Base-by-base conservation (phyloP, 768 basidiomycete genomes). In the Lactarius evosmus region DNA sequence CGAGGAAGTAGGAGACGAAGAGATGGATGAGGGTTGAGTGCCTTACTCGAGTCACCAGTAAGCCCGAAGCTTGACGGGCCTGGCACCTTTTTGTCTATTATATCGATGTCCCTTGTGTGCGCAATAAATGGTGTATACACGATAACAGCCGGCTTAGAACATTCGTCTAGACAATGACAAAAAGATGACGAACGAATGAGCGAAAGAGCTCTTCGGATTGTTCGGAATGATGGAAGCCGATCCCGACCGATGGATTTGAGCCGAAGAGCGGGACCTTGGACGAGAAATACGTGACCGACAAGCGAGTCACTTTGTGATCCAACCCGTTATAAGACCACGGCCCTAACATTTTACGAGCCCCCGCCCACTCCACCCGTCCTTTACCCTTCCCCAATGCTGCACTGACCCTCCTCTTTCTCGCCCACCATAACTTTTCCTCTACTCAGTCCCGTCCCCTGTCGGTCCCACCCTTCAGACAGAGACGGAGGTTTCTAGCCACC, bases 11-110 rank as follows among this genome's bases (percentile, higher is more conserved):
- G 81, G 76, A 51, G 84, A 84, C 61, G 85, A 86, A 56, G 76
- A 80, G 70, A 91, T 91, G 89, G 91, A 91, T 70, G 87, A 89
- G 72, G 87, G 87, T 67, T 90, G 79, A 84, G 53, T 34, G 19
- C 12, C 25, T 12, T 9, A 25, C 25, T 49, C 22, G 46, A 25
- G 46, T 49, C 46, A 49, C 25, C 46, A 14, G 5, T 25, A 49
- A 49, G 46, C 46, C 22, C 14, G 25, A 49, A 57, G 54, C 19
- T 14, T n/a, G 19, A n/a, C 14, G 46, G 56, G 41, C 4, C 9
- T 17, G 7, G 34, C 38, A 51, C 33, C 3, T 46, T 29, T n/a
- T 55, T 17, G 27, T 30, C 16, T 19, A 27, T 12, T 62, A 38
- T 58, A 56, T 61, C 55, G 54, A 55, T 49, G 55, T 61, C n/a